Conservation (phyloP, 148 eudicot species). For the Camellia japonica region DNA sequence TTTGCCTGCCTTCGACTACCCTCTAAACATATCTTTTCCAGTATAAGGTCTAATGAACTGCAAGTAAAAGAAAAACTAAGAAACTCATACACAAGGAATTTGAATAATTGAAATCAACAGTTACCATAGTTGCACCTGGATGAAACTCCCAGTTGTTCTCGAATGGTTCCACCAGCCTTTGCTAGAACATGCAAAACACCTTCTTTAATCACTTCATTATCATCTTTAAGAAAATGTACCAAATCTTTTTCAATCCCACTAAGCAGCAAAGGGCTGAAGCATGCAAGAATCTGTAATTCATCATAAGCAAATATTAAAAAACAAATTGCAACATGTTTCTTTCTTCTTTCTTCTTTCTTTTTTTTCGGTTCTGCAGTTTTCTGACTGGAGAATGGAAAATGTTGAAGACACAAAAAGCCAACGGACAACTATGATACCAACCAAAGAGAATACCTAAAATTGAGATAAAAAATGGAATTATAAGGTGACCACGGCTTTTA, state of each 20-base stretch:
- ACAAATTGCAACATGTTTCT: not conserved
- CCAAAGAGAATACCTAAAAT: not conserved
- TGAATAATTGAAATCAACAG: not conserved
- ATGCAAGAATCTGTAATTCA: slow-evolving; percentile 75
- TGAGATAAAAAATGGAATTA: not conserved
- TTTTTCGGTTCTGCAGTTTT: not conserved
- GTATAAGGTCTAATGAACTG: slow-evolving; percentile 89
- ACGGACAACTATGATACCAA: not conserved
- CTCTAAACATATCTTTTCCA: slow-evolving; percentile 89
- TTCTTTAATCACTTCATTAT: slow-evolving; percentile 82
- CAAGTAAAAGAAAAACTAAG: slow-evolving; percentile 21
- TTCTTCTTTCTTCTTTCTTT: too few species aligned
- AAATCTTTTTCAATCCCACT: slow-evolving; percentile 85
- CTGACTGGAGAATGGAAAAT: not conserved
- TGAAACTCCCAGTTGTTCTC: slow-evolving; percentile 83
- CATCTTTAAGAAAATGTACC: slow-evolving; percentile 78
- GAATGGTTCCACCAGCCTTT: slow-evolving; percentile 91
- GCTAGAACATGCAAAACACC: slow-evolving; percentile 92
- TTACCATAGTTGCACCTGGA: slow-evolving; percentile 53
- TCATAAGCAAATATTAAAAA: not conserved
- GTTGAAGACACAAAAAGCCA: not conserved
- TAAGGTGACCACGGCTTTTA: not conserved
- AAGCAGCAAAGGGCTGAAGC: slow-evolving; percentile 72
- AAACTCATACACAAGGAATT: slow-evolving; percentile 5
- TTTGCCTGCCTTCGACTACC: slow-evolving; percentile 97